Evolutionary conservation across 2,329 filamentous ascomycete genomes (phyloP), one percentile per base, ranked within the genome.

Genomic region (Ophiobolus disseminans): DNA sequence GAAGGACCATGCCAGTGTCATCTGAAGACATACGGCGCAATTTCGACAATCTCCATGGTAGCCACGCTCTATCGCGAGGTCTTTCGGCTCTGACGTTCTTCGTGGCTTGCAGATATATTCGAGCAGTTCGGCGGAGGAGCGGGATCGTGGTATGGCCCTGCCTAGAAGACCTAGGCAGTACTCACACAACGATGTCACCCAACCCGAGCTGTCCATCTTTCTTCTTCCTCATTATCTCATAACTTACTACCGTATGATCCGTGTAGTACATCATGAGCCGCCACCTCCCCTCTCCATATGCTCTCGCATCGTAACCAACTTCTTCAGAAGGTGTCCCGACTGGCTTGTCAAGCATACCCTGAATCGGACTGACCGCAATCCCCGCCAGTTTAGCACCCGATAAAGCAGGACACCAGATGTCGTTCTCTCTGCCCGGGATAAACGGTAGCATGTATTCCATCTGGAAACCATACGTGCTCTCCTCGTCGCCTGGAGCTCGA

Each of bases 231-330:
- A 62, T 60, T n/a, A 91, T 70, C 68, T 90, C 86, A 73, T 91
- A 92, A 49, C 82, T 86, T 56, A 90, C 65, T 21, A 92, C 80
- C 2, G 82, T 82, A 60, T 89, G 85, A 69, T 91, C 85, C 48
- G 81, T 80, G 66, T 87, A 92, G 67, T 89, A 85, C 70, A 92
- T 73, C 67, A 93, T 81, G 48, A 93, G 58, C 23, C 32, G 28
- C 76, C 50, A 76, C 69, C 23, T 65, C 53, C 61, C 47, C 57
- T 35, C 28, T 6, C 44, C 21, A 6, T 11, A 3, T 11, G n/a
- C 48, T n/a, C n/a, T n/a, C 13, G 38, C 43, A 9, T 13, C 34
- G 1, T 47, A 45, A 13, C 60, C 40, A 20, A 23, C 16, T n/a
- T 36, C 34, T 5, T 36, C 62, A n/a, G n/a, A n/a, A n/a, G n/a